These are phyloP conservation scores for Geotrichum klebahnii DNA, from an alignment of 1,139 yeast species.

Conservation along the genomic window DNA sequence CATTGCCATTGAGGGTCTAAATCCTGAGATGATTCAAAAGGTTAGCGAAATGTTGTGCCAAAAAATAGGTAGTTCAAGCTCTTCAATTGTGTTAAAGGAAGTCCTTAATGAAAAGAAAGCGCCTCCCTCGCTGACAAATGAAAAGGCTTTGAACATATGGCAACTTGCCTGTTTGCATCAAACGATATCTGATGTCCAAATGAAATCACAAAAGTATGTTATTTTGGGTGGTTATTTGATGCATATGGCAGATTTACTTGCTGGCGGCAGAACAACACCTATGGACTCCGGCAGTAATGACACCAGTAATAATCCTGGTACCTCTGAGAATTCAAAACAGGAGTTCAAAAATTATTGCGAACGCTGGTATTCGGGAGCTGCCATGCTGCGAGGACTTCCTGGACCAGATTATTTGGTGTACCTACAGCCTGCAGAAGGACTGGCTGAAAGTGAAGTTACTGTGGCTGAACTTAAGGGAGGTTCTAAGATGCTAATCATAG, in stretches of 20 bases:
- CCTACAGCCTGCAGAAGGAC: slow-evolving; percentile 26
- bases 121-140: slow-evolving; percentile 2
- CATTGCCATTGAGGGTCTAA: slow-evolving; percentile 33
- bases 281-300: not conserved
- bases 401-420: slow-evolving; percentile 32
- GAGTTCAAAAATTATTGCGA: slow-evolving; percentile 2
- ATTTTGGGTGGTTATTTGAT: slow-evolving; percentile 33
- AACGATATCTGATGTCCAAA: slow-evolving; percentile 25
- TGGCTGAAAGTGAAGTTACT: slow-evolving; percentile 26
- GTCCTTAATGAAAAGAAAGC: slow-evolving; percentile 11
- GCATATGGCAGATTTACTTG: slow-evolving; percentile 32
- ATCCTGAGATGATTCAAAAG: slow-evolving; percentile 25
- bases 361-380: slow-evolving; percentile 12
- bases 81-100: slow-evolving; percentile 27
- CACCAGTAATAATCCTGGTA: not conserved
- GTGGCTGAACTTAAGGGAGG: slow-evolving; percentile 30
- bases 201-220: slow-evolving; percentile 22
- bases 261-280: slow-evolving; percentile 9
- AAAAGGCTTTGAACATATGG: slow-evolving; percentile 31
- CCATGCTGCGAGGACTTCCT: slow-evolving; percentile 31
- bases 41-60: slow-evolving; percentile 24
- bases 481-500: slow-evolving; percentile 29
- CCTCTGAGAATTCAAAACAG: not conserved
- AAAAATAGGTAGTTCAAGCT: slow-evolving; percentile 7
- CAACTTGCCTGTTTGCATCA: slow-evolving; percentile 34